These are phyloP conservation scores for Bondarzewia mesenterica DNA, from an alignment of 1,284 basidiomycete genomes.

Conservation along the genomic window DNA sequence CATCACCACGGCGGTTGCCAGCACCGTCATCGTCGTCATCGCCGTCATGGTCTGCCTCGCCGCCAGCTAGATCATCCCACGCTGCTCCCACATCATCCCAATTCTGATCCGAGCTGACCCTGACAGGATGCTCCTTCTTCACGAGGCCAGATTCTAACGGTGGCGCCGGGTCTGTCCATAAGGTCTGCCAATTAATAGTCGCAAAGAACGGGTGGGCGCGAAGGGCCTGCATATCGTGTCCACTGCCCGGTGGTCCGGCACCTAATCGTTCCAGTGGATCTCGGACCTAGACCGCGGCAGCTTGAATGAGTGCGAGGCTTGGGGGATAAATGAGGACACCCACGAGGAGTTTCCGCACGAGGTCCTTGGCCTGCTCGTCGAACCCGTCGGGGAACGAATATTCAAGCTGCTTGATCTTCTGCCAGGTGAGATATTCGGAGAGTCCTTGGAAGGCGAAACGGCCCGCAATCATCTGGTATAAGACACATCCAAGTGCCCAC, in stretches of 20 bases:
- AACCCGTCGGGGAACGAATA: conserved; percentile 71
- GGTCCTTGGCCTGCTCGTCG: conserved; percentile 59
- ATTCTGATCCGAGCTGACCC: conserved; percentile 23
- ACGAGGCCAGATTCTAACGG: conserved; percentile 47
- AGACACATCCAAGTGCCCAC: conserved; percentile 96
- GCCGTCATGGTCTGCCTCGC: conserved; percentile 13
- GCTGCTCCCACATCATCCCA: conserved; percentile 44
- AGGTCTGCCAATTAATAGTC: conserved; percentile 56
- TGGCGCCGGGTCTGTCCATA: conserved; percentile 69
- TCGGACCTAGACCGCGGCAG: not conserved
- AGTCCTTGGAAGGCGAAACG: conserved; percentile 86
- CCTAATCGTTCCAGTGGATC: conserved; percentile 70
- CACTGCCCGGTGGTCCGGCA: conserved; percentile 40
- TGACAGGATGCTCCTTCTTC: conserved; percentile 35
- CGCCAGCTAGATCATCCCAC: conserved; percentile 44
- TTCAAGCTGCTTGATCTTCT: conserved; percentile 70
- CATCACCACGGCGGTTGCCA: conserved; percentile 3
- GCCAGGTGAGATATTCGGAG: conserved; percentile 78
- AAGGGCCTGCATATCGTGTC: conserved; percentile 49
- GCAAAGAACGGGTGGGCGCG: conserved; percentile 74
- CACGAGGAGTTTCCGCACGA: conserved; percentile 60
- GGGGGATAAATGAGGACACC: conserved; percentile 12
- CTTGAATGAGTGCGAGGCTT: not conserved
- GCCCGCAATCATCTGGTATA: conserved; percentile 96
- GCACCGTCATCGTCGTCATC: conserved; percentile 28